These are phyloP conservation scores for Fusarium camptoceras DNA, from an alignment of 2,329 filamentous ascomycete genomes.

Conservation along the genomic window DNA sequence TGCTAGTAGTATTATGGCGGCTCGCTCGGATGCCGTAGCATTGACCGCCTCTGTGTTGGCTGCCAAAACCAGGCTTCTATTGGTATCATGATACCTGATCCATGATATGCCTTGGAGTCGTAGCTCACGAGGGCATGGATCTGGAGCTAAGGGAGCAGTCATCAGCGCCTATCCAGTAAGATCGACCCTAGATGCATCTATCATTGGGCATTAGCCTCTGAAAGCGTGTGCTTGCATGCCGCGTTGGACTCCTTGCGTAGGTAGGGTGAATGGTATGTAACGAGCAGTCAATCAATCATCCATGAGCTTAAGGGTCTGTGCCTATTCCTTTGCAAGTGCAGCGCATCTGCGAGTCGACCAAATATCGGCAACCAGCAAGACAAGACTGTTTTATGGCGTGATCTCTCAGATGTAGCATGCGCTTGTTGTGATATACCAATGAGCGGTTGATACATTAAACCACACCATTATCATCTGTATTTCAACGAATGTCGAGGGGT, in stretches of 20 bases:
- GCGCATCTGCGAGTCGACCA: neutral
- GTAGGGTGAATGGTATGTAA: slow-evolving; percentile 29
- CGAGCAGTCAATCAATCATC: slow-evolving; percentile 13
- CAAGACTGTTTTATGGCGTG: neutral
- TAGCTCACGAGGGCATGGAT: slow-evolving; percentile 44
- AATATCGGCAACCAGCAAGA: neutral
- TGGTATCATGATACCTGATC: slow-evolving; percentile 34
- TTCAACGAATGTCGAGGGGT: neutral
- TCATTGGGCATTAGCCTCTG: slow-evolving; percentile 28
- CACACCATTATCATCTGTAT: neutral
- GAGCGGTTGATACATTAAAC: neutral
- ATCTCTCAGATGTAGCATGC: neutral
- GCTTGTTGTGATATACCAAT: slow-evolving; percentile 1
- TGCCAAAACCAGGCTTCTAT: slow-evolving; percentile 25
- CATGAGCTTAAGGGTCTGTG: slow-evolving; percentile 30
- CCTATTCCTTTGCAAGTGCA: slow-evolving; percentile 7
- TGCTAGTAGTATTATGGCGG: slow-evolving; percentile 22
- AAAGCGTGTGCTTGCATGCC: slow-evolving; percentile 34
- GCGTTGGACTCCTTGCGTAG: slow-evolving; percentile 11
- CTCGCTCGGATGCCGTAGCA: slow-evolving; percentile 29
- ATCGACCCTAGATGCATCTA: slow-evolving; percentile 3
- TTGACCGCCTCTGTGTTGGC: slow-evolving; percentile 34
- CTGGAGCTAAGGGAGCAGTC: slow-evolving; percentile 34
- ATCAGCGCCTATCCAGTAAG: slow-evolving; percentile 19
- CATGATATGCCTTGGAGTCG: slow-evolving; percentile 38